Base-by-base conservation (phyloP, 768 basidiomycete genomes). In the Lactarius psammicola region DNA sequence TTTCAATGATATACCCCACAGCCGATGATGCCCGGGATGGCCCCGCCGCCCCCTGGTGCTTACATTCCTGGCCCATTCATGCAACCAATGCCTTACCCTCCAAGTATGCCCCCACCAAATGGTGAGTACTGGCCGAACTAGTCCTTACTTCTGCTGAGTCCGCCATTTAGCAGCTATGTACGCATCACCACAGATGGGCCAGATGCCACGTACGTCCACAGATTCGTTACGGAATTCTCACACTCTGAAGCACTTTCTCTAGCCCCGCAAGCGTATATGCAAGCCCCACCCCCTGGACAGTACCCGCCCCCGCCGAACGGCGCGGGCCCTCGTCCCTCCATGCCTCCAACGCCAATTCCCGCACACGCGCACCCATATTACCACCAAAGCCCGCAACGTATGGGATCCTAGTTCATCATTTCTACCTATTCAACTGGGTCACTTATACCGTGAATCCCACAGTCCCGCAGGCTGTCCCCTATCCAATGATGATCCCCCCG, bases 401-500 rank as follows among this genome's bases (percentile, higher is more conserved):
- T 55, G 83, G 74, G 36, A 42, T 20, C 26, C 59, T 60, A 42
- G 56, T 65, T 53, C 55, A 18, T 58, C 67, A 40, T 72, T 67
- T 71, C 58, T 64, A 65, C 63, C 63, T 69, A 72, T 64, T 64
- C 42, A 33, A 15, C 46, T 26, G 23, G 28, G 11, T 23, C 26
- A 18, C 51, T 63, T 23, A 64, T 59, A n/a, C n/a, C 51, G 20
- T 6, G 15, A 34, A 26, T 26, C 42, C 31, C 60, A 68, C 77
- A 94, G 92, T 94, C 75, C 87, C 87, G 76, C 92, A 93, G 71
- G 90, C 92, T 38, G 85, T 90, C 69, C 88, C 90, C 56, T 94
- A 94, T 75, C 88, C 84, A n/a, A 90, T 92, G 89, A 94, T 94
- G 90, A 92, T 92, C 88, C 89, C 87, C 62, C 89, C 88, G 62